These are phyloP conservation scores for Tephrocybe sp. DNA, from an alignment of 768 basidiomycete genomes.

Conservation along the genomic window DNA sequence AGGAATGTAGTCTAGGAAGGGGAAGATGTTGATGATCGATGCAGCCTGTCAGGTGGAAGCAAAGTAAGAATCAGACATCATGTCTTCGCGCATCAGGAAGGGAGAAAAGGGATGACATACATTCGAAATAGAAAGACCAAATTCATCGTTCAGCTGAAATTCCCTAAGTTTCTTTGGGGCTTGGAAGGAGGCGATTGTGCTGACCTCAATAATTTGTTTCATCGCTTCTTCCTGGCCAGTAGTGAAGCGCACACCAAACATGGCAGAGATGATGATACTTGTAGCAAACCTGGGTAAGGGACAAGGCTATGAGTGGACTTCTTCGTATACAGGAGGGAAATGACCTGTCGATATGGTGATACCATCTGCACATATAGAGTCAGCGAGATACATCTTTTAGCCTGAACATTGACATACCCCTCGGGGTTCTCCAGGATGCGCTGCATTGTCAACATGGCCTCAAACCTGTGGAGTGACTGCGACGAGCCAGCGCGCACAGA, in stretches of 20 bases:
- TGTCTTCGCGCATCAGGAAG: not conserved
- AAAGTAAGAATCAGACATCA: not conserved
- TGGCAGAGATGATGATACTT: constrained; percentile 10
- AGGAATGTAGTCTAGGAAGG: constrained; percentile 5
- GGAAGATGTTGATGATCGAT: constrained; percentile 10
- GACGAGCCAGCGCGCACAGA: constrained; percentile 3
- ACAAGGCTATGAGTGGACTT: not conserved
- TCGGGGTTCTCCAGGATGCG: constrained; percentile 5
- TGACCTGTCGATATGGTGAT: constrained; percentile 3
- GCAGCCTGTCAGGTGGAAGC: not conserved
- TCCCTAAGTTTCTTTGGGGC: too few species aligned
- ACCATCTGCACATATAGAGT: not conserved
- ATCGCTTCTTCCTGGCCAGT: constrained; percentile 3
- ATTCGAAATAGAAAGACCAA: constrained; percentile 7
- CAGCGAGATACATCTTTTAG: not conserved
- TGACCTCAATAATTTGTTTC: constrained; percentile 4
- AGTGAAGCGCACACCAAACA: constrained; percentile 9
- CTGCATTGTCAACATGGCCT: constrained; percentile 8
- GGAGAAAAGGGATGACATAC: not conserved
- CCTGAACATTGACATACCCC: not conserved
- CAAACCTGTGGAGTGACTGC: constrained; percentile 8
- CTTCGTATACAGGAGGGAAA: not conserved
- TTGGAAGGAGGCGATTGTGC: not conserved
- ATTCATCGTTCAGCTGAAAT: constrained; percentile 6
- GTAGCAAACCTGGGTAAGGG: not conserved